Conservation (phyloP, 441 rosid species). For the Populus trichocarpa region DNA sequence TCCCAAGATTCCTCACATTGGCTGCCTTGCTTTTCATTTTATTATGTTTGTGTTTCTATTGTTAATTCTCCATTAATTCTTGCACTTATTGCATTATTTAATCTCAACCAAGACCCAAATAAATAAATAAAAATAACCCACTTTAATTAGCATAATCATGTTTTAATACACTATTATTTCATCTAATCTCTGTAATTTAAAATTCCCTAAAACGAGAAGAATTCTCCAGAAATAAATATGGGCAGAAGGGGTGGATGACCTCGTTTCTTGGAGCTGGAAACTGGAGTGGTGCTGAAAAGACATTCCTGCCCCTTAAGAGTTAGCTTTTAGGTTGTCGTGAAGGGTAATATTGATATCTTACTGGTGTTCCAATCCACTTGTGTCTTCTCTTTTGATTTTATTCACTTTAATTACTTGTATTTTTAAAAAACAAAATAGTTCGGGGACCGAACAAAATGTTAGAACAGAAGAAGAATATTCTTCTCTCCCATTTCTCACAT, state of each 20-base stretch:
- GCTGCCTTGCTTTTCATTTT: not conserved
- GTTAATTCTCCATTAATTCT: too few relatives aligned
- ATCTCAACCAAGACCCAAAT: not conserved
- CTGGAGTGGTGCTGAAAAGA: not conserved
- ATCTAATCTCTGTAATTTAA: not conserved
- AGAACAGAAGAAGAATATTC: conserved; percentile 27
- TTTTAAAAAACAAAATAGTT: conserved; percentile 7
- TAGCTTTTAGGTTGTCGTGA: not conserved
- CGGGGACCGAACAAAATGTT: conserved; percentile 6
- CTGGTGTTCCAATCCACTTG: not conserved
- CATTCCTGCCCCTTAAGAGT: not conserved
- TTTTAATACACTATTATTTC: not conserved
- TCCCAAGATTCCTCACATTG: not conserved
- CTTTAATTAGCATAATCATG: not conserved
- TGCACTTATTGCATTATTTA: not conserved
- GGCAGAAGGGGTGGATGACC: not conserved
- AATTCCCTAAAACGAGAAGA: not conserved
- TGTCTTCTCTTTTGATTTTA: not conserved
- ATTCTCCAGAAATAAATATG: not conserved
- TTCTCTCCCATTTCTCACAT: conserved; percentile 6
- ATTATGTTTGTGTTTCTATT: too few relatives aligned
- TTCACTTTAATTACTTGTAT: not conserved
- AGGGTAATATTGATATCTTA: conserved; percentile 8
- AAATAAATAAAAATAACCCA: not conserved
- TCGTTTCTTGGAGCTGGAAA: not conserved